Evolutionary conservation across 31 red algal genomes (phyloP), one percentile per base, ranked within the genome.

Genomic region (Odonthalia washingtoniensis): DNA sequence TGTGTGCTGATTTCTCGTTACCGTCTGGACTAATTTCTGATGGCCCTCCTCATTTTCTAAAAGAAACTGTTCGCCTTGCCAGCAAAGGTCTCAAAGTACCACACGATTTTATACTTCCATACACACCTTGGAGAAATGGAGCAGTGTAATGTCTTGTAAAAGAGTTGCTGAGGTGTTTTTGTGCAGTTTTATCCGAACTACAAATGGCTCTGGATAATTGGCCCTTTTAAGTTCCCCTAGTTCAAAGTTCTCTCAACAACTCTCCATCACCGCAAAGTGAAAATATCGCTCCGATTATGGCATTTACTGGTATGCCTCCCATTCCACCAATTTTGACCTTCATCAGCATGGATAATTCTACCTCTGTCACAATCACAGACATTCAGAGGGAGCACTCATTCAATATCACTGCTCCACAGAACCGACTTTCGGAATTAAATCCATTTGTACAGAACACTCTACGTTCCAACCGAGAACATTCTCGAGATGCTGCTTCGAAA

Each of bases 71-170:
- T 27, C 80, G 80, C 46, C 17, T 69, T 17, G 62, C 69, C 60
- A 69, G 24, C 2, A 66, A 70, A 27, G 34, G 65, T 69, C 80
- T 83, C 62, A 83, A 70, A 63, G 40, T 44, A 37, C 80, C 80
- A 42, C 80, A 83, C 80, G 61, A 83, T 31, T 83, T 83, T 37
- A 83, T 63, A 4, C 65, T 83, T 3, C 80, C 75, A 35, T 60
- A 57, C 46, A 57, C 44, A 27, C 75, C 75, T 3, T 32, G 30
- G 67, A 72, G 67, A 17, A 61, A 61, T 61, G 52, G 52, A 24
- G 52, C 24, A 17, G 52, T 61, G 52, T 14, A 61, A 61, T 24
- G 52, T 61, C 24, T 61, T 14, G 52, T n/a, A n/a, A n/a, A n/a
- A n/a, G n/a, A n/a, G n/a, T n/a, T n/a, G n/a, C n/a, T n/a, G n/a